Base-by-base conservation (phyloP, 805 yeast genomes). In the Saccharomycopsis sp. region DNA sequence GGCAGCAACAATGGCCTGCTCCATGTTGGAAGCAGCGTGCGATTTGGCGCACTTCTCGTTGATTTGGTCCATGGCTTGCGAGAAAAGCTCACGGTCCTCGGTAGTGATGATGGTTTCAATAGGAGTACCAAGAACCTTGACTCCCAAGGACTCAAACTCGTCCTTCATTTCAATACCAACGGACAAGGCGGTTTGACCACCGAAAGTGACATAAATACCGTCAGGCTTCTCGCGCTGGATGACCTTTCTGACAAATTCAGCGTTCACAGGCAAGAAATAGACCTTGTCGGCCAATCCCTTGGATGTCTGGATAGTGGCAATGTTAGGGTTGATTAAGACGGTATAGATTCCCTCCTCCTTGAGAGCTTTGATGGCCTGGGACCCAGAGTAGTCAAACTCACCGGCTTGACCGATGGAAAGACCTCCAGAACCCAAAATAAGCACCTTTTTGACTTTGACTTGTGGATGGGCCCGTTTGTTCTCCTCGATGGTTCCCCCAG, bases 341-440 rank as follows among this genome's bases (percentile, higher is more conserved):
- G 98, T 91, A 79, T 92, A 90, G 64, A 92, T 94, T 62, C 97
- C 97, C 75, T 91, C 98, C 77, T 94, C 97, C 73, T 90, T 92
- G 75, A 94, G 80, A 52, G 99, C 99, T 75, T 94, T 94, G 75
- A 94, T 94, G 60, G 99, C 99, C 76, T 94, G 99, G 57, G 97
- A 90, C 69, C 99, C 99, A 51, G 97, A 91, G 76, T 94, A 94
- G 73, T 94, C 99, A 69, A 94, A 94, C 76, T 94, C 99, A 74
- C 99, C 99, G 63, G 99, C 99, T 78, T 94, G 99, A 64, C 99
- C 99, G 71, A 94, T 94, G 57, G 97, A 89, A 67, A 94, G 79
- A 71, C 99, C 99, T 78, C 99, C 99, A 55, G 97, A 91, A 68
- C 99, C 99, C 68, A 94, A 81, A 59, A 91, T 92, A 64, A 91